Evolutionary conservation across 176 grass and related monocot species (phyloP), one percentile per base, ranked within the genome.

Genomic region (Musa schizocarpa): DNA sequence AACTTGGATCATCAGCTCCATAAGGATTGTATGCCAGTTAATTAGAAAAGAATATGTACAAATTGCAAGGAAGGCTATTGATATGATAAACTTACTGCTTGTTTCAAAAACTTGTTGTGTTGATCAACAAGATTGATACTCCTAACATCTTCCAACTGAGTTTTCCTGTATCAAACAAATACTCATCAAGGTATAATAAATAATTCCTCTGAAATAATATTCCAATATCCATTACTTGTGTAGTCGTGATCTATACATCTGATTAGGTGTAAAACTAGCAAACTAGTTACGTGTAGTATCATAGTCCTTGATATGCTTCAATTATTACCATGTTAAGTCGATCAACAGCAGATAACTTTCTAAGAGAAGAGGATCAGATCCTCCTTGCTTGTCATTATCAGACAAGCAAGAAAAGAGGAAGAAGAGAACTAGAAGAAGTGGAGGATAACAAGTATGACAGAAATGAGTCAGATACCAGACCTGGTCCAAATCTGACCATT

Each of bases 101-200:
- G 14, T 80, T 73, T 73, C 13, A 48, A 72, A 4, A 72, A 63
- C 19, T 49, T 63, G 4, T 72, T 20, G 22, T 26, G 58, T 73
- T 53, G 67, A 72, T 63, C 11, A 51, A 29, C 43, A 57, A 48
- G 25, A 52, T 1, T 34, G 29, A 57, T 63, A 63, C 53, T 50
- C 10, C 58, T 26, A 19, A 63, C 21, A 72, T 53, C 56, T 80
- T 63, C 78, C 55, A 16, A 2, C 21, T 72, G 55, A 72, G 23
- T 6, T 63, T 80, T 80, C 49, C 78, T 80, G 78, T 29, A 80
- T 72, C 14, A 70, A 51, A 50, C 11, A 17, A 70, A 70, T 48
- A 25, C 4, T 54, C 63, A 54, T 58, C 16, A 63, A 20, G n/a
- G 11, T 55, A 55, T 17, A 55, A 29, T 27, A 74, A 74, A 21